Percentiles rank a stretch among this genome's conserved stretches.
These are phyloP conservation scores for Mortierella hygrophila DNA, from an alignment of 192 early-diverging fungal genomes.

Conservation along the genomic window DNA sequence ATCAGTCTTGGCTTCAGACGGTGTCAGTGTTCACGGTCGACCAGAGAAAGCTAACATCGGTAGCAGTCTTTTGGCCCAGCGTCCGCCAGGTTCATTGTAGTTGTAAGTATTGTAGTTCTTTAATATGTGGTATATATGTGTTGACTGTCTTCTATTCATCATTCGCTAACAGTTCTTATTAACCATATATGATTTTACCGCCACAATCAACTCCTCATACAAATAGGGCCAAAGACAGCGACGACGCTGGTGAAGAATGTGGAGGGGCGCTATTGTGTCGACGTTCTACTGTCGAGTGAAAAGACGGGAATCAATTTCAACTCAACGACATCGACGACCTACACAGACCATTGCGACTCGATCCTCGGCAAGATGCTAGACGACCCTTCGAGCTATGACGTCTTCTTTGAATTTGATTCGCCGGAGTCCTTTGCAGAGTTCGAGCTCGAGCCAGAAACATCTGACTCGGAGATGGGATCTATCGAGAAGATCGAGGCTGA, in stretches of 20 bases:
- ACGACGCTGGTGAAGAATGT: background rate
- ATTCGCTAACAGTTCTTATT: no score
- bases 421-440: background rate
- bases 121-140: background rate
- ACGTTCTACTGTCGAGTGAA: background rate
- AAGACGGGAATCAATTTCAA: background rate
- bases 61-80: background rate
- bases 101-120: background rate
- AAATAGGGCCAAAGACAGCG: background rate
- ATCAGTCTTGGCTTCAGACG: background rate
- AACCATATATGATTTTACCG: background rate
- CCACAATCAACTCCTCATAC: background rate
- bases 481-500: background rate
- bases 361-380: constrained; percentile 25
- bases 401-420: constrained; percentile 36
- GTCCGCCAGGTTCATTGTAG: background rate
- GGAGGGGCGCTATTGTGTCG: background rate
- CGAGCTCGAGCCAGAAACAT: background rate
- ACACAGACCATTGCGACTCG: constrained; percentile 20
- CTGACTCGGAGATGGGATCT: background rate
- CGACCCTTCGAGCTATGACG: constrained; percentile 19
- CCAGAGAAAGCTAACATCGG: background rate
- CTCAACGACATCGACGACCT: background rate
- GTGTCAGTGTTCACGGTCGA: background rate
- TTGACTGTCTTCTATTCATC: background rate